Percentiles rank a stretch among this genome's conserved stretches.
phyloP scores from a whole-genome alignment of 768 basidiomycete genomes.

The Agaricus blazei region DNA sequence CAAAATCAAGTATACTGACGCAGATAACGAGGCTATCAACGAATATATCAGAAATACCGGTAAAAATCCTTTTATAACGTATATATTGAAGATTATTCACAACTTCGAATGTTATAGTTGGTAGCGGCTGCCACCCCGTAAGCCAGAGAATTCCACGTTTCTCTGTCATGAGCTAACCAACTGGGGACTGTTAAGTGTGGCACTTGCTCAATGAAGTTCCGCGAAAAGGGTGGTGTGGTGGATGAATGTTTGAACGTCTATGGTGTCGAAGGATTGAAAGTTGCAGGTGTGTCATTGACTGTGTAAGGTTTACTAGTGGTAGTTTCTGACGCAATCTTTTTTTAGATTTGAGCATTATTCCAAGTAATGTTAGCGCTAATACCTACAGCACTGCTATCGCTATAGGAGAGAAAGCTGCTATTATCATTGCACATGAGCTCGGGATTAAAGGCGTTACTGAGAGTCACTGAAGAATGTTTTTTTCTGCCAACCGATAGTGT shows the following conservation, averaged over 20 bases:
- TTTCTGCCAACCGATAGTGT: too few relatives aligned
- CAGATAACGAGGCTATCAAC: conserved; percentile 40
- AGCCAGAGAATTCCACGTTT: conserved; percentile 25
- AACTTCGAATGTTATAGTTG: neutral
- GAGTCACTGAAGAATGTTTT: neutral
- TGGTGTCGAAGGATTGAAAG: conserved; percentile 50
- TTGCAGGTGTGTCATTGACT: conserved; percentile 36
- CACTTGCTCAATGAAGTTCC: conserved; percentile 65
- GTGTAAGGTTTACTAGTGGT: neutral
- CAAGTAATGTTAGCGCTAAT: conserved; percentile 35
- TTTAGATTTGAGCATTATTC: conserved; percentile 34
- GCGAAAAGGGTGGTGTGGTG: conserved; percentile 54
- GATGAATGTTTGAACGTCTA: conserved; percentile 59
- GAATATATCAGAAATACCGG: conserved; percentile 22
- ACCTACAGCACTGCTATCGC: conserved; percentile 38
- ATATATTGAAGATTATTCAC: neutral
- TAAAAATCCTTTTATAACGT: neutral
- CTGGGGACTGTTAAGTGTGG: conserved; percentile 38
- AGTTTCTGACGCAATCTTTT: neutral
- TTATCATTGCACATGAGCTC: conserved; percentile 54
- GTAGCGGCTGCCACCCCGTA: conserved; percentile 42
- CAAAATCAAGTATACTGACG: conserved; percentile 34
- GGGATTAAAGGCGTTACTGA: conserved; percentile 19
- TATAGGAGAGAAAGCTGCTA: conserved; percentile 59
- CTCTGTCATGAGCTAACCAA: neutral